Percentiles rank a stretch among this genome's conserved stretches.
phyloP scores from a whole-genome alignment of 2,329 filamentous ascomycete genomes.

The Calonectria leucothoes region DNA sequence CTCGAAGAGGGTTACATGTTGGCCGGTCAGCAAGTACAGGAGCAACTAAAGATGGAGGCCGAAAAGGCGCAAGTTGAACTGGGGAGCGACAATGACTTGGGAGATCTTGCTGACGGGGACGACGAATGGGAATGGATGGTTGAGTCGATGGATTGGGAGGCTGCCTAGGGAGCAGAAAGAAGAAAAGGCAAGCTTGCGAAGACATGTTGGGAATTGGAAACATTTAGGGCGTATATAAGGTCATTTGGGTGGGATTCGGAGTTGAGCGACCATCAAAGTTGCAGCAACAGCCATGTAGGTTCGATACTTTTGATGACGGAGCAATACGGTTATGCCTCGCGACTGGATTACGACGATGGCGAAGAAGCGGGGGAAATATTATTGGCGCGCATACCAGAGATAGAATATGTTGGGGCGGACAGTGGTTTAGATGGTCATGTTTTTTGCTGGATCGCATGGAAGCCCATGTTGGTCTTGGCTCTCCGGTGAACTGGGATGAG shows the following conservation, averaged over 20 bases:
- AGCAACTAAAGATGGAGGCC: conserved; percentile 54
- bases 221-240: not conserved
- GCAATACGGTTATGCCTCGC: not conserved
- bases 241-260: not conserved
- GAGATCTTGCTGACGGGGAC: conserved; percentile 24
- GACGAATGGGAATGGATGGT: conserved; percentile 55
- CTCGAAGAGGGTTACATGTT: conserved; percentile 68
- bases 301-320: not conserved
- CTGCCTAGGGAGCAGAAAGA: conserved; percentile 23
- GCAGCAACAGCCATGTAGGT: not conserved
- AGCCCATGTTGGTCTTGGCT: not conserved
- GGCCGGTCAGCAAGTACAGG: conserved; percentile 58
- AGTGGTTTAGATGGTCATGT: not conserved
- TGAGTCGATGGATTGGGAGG: conserved; percentile 54
- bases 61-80: not conserved
- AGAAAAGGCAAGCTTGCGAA: not conserved
- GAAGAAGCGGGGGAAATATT: not conserved
- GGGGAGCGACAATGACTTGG: not conserved
- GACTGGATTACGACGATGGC: not conserved
- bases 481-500: not conserved
- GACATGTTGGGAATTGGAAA: not conserved
- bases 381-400: not conserved
- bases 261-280: not conserved
- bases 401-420: not conserved
- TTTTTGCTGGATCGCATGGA: not conserved